Base-by-base conservation (phyloP, 148 eudicot species). In the Camellia sinensis region DNA sequence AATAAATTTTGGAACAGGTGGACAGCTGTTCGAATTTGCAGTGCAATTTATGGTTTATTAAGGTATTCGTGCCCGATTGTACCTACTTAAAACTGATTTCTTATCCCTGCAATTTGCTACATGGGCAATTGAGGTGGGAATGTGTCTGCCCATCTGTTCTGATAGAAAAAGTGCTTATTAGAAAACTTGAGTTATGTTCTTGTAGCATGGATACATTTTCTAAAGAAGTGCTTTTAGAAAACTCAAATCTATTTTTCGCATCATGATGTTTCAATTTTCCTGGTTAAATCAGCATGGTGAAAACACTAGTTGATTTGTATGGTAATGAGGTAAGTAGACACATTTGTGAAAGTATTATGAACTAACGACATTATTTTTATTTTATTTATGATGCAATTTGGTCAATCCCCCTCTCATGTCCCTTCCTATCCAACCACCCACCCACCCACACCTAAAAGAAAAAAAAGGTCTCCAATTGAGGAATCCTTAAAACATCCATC, bases 21-120 rank as follows among this genome's bases (percentile, higher is more conserved):
- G n/a, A n/a, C n/a, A n/a, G n/a, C n/a, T n/a, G n/a, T n/a, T 95
- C 40, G 86, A 63, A 93, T 95, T 75, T 95, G 97, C 93, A 95
- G 10, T 71, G 43, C 64, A 59, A 40, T 66, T 54, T 59, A 41
- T 9, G 6, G 18, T 65, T 22, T 57, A 37, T 22, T 37, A 52
- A 29, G 48, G 12, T 44, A n/a, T n/a, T n/a, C n/a, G n/a, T n/a
- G n/a, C n/a, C n/a, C n/a, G n/a, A n/a, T n/a, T n/a, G n/a, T n/a
- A 14, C 12, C 54, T 54, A 44, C 41, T 10, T 4, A 43, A 5
- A 40, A n/a, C 53, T 74, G 8, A 7, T 60, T 57, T 9, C 52
- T 43, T 60, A n/a, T 17, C 67, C 14, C 29, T 53, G 48, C 69
- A 62, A 19, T 19, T 76, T 21, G 29, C 12, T 76, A 40, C 57